Conservation (phyloP, 495 filamentous ascomycete genomes). For the Poronia punctata region DNA sequence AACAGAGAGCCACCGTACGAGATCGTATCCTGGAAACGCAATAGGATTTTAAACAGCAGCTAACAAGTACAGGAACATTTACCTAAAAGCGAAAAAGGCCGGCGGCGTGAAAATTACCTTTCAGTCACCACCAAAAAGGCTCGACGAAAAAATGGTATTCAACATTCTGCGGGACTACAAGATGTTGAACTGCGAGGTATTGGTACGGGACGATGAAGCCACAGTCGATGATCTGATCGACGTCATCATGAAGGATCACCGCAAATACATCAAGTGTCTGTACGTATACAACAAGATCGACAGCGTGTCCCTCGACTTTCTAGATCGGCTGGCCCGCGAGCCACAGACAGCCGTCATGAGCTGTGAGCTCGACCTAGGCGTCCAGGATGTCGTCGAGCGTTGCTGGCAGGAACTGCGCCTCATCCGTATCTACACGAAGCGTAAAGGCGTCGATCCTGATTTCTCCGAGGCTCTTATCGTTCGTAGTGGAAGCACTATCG, state of each 20-base stretch:
- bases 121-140: conserved; percentile 72
- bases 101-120: conserved; percentile 99
- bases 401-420: conserved; percentile 93
- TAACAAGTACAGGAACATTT: conserved; percentile 69
- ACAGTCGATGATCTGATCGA: conserved; percentile 99
- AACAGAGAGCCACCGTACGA: conserved; percentile 83
- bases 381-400: conserved; percentile 88
- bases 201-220: conserved; percentile 89
- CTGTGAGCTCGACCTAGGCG: conserved; percentile 95
- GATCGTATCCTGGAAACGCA: not conserved
- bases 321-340: conserved; percentile 86
- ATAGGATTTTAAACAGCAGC: conserved; percentile 3
- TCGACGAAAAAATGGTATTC: conserved; percentile 96
- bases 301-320: conserved; percentile 84
- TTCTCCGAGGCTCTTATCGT: conserved; percentile 94
- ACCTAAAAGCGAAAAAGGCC: conserved; percentile 94
- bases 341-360: conserved; percentile 94
- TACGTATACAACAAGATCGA: conserved; percentile 99
- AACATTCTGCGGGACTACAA: conserved; percentile 98
- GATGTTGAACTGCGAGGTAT: conserved; percentile 93
- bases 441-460: conserved; percentile 86
- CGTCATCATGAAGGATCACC: conserved; percentile 97
- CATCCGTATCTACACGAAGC: conserved; percentile 93
- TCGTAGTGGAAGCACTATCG: conserved; percentile 75
- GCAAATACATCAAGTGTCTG: conserved; percentile 92